Conservation (phyloP, 148 eudicot species). For the Chenopodium suecicum region DNA sequence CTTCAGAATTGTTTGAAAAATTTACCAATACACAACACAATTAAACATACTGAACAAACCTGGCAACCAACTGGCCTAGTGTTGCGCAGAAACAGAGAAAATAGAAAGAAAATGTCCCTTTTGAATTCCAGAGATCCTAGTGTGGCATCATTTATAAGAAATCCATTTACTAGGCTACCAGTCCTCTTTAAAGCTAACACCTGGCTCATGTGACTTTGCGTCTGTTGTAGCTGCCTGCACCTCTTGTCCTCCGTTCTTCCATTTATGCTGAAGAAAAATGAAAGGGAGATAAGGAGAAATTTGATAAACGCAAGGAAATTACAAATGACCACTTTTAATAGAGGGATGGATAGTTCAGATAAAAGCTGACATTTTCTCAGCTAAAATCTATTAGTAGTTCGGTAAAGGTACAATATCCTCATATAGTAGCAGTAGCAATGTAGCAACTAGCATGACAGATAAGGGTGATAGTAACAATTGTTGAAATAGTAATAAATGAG, state of each 20-base stretch:
- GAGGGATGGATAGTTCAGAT: background rate
- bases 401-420: background rate
- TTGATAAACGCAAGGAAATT: background rate
- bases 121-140: conserved; percentile 60
- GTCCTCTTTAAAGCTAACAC: conserved; percentile 51
- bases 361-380: background rate
- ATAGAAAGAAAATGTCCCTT: conserved; percentile 57
- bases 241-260: conserved; percentile 33
- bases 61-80: conserved; percentile 73
- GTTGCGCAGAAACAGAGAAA: conserved; percentile 70
- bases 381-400: background rate
- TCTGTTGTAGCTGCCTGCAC: conserved; percentile 39
- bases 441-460: background rate
- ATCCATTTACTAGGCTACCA: conserved; percentile 63
- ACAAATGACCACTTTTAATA: background rate
- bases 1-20: background rate
- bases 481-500: background rate
- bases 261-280: conserved; percentile 39
- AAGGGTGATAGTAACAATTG: background rate
- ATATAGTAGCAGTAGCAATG: background rate
- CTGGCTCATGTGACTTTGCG: conserved; percentile 37
- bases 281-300: background rate
- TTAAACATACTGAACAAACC: conserved; percentile 35
- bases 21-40: background rate
- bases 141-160: conserved; percentile 57